These are phyloP conservation scores for Candida incommunis DNA, from an alignment of 805 yeast species.

Conservation along the genomic window DNA sequence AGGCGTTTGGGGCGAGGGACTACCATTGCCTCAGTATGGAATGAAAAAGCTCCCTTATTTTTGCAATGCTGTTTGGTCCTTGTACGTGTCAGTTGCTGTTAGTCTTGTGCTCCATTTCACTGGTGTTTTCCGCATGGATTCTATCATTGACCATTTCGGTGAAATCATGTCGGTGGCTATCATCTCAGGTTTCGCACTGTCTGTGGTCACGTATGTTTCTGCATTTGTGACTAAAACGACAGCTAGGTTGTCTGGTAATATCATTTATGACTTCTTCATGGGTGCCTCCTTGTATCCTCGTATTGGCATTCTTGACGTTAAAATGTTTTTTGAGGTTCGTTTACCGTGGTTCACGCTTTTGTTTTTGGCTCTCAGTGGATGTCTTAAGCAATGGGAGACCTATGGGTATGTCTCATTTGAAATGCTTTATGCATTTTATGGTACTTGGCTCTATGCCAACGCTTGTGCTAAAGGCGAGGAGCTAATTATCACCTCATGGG, in stretches of 20 bases:
- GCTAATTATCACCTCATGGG: conserved; percentile 96
- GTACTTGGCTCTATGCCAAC: conserved; percentile 90
- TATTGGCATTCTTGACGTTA: conserved; percentile 80
- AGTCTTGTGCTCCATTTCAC: conserved; percentile 55
- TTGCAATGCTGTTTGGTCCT: conserved; percentile 83
- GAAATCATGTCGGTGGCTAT: conserved; percentile 90
- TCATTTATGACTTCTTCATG: conserved; percentile 83
- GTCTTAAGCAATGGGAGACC: conserved; percentile 62
- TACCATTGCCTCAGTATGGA: conserved; percentile 71
- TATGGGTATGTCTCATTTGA: conserved; percentile 75
- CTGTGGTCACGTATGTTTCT: conserved; percentile 56
- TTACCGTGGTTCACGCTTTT: conserved; percentile 90
- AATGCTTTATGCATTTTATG: conserved; percentile 55
- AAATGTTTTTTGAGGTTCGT: conserved; percentile 96
- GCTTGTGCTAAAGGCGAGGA: conserved; percentile 98
- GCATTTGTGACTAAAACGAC: conserved; percentile 59
- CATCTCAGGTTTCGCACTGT: conserved; percentile 54
- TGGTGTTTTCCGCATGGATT: conserved; percentile 59
- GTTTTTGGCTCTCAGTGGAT: conserved; percentile 61
- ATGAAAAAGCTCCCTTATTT: conserved; percentile 76
- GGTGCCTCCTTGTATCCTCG: conserved; percentile 97
- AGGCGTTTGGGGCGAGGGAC: conserved; percentile 91
- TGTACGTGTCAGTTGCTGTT: conserved; percentile 52
- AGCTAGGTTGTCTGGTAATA: conserved; percentile 85
- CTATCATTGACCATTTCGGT: conserved; percentile 70